A percentile compares a stretch with the other conserved stretches of the same genome.
Evolutionary conservation across 257 asterid species (phyloP).

Genomic region (Dorcoceras hygrometricum): DNA sequence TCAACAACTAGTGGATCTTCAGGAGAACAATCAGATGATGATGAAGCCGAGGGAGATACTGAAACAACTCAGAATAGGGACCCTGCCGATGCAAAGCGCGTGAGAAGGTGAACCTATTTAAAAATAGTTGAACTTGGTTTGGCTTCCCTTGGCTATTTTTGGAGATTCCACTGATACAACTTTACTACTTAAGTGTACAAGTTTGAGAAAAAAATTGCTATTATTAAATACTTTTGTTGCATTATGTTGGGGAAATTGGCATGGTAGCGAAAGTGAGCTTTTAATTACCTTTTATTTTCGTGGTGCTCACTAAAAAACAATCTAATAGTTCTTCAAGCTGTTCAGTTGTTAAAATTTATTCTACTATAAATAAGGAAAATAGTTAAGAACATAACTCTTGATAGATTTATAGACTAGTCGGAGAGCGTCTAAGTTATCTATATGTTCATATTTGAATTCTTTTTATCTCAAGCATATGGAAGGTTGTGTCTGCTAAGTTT

Average conservation of each 20-base stretch:
- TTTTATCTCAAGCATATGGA: neutral
- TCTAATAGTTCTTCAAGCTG: neutral
- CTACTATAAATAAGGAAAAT: no score
- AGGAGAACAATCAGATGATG: slow-evolving; percentile 84
- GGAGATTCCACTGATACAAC: neutral
- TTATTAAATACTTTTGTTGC: neutral
- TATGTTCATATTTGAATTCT: neutral
- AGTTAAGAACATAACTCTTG: no score
- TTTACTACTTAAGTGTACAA: slow-evolving; percentile 1
- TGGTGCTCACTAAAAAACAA: neutral
- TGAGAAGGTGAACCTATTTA: slow-evolving; percentile 69
- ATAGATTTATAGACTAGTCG: no score
- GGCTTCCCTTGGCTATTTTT: neutral
- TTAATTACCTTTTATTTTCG: neutral
- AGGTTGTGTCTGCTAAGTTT: neutral
- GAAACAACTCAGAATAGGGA: slow-evolving; percentile 57
- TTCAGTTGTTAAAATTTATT: no score
- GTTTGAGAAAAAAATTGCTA: neutral
- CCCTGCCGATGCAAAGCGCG: slow-evolving; percentile 75
- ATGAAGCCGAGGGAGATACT: slow-evolving; percentile 80
- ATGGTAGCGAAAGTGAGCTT: neutral
- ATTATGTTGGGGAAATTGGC: neutral
- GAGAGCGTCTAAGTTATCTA: no score
- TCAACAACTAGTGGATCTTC: slow-evolving; percentile 91
- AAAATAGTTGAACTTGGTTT: neutral